Percentiles rank a stretch among this genome's conserved stretches.
Conservation (phyloP, 164 flowering plant species). For the Protea cynaroides region DNA sequence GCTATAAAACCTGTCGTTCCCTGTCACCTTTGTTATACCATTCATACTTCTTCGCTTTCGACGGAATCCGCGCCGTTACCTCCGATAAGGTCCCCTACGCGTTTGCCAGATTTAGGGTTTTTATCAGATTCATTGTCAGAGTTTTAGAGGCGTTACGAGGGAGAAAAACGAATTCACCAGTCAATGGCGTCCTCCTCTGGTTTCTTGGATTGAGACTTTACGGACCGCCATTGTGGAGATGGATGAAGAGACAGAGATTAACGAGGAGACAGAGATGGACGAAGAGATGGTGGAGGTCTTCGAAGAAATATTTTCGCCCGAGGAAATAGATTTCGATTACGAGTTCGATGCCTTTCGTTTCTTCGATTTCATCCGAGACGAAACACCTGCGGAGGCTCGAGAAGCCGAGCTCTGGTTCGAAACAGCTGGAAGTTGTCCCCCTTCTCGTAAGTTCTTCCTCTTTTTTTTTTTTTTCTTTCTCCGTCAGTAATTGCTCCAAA, state of each 20-base stretch:
- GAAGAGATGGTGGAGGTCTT: slow-evolving; percentile 43
- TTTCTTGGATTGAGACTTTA: background rate
- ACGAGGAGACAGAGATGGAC: background rate
- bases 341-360: slow-evolving; percentile 75
- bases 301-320: slow-evolving; percentile 24
- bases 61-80: background rate
- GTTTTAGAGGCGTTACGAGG: background rate
- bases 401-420: slow-evolving; percentile 75
- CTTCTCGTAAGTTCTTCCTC: slow-evolving; percentile 41
- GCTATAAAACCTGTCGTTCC: background rate
- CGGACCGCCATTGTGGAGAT: background rate
- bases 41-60: background rate
- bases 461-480: background rate
- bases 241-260: too few relatives aligned
- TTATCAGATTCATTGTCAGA: background rate
- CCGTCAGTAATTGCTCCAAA: background rate
- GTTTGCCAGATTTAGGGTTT: background rate
- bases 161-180: background rate
- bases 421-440: slow-evolving; percentile 61
- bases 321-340: slow-evolving; percentile 68
- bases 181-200: background rate
- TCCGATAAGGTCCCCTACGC: background rate
- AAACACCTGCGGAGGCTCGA: slow-evolving; percentile 41
- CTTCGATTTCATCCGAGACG: slow-evolving; percentile 63
- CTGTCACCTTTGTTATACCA: background rate